Base-by-base conservation (phyloP, 1,284 basidiomycete species). In the Ustilago sp. region DNA sequence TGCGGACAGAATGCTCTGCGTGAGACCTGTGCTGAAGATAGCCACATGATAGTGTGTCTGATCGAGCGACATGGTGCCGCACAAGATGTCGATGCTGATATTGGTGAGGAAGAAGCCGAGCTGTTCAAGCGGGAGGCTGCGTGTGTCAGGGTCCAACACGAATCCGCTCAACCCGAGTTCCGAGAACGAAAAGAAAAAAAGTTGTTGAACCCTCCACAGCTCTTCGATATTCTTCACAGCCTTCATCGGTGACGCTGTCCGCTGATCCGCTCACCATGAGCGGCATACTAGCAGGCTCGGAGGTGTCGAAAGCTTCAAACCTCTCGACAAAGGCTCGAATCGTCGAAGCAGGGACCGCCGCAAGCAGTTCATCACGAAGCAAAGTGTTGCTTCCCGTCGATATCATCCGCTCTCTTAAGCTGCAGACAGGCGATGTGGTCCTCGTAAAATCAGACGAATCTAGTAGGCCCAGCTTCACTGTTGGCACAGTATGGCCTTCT, bases 21-120 rank as follows among this genome's bases (percentile, higher is more conserved):
- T 89, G 9, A 97, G 88, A 0, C 93, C 94, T 23, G 95, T 98
- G 8, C 95, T 94, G 56, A 97, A 87, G 17, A 98, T 89, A 50
- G 94, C 88, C 23, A 91, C 91, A 82, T 97, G 93, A 83, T 95
- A 95, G 51, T 86, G 80, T 28, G 82, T 81, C 59, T 67, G 63
- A n/a, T 73, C 73, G 7, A 76, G 64, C 47, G 78, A 80, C 78
- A 80, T 80, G 56, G 8, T 31, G 53, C 32, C 9, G 23, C 5
- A 3, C 32, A 17, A 43, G n/a, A 31, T 19, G 17, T 45, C 15
- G 4, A 12, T 31, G 8, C 15, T 47, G 56, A n/a, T 45, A 9
- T 4, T 43, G n/a, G 36, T 35, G 28, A 43, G 13, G 36, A 13
- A 12, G 0, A 23, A 11, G 23, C 8, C 15, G n/a, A 41, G 19